phyloP scores from a whole-genome alignment of 352 stramenopile species.

The Phytophthora hibernalis region DNA sequence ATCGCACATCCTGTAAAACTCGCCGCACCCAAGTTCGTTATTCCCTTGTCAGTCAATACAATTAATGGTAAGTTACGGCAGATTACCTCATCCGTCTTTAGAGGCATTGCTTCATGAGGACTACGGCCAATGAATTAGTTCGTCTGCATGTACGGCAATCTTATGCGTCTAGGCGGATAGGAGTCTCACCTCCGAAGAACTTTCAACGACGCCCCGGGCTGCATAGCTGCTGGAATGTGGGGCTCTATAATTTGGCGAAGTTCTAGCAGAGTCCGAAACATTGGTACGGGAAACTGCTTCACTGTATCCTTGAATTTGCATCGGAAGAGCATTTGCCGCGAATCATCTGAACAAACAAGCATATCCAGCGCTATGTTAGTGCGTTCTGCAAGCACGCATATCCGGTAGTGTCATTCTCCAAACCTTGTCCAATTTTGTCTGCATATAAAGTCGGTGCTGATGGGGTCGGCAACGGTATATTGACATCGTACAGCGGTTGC shows the following conservation, averaged over 20 bases:
- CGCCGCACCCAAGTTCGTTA: not conserved
- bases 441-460: conserved; percentile 49
- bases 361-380: not conserved
- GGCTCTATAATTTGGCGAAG: conserved; percentile 45
- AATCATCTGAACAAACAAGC: conserved; percentile 11
- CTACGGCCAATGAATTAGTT: conserved; percentile 19
- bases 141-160: not conserved
- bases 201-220: conserved; percentile 38
- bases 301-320: conserved; percentile 70
- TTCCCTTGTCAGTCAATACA: not conserved
- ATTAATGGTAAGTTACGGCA: not conserved
- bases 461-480: conserved; percentile 25
- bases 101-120: conserved; percentile 26
- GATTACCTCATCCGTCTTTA: conserved; percentile 38
- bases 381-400: not conserved
- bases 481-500: conserved; percentile 25
- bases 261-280: conserved; percentile 35
- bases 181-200: conserved; percentile 47
- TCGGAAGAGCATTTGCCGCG: conserved; percentile 54
- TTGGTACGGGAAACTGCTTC: conserved; percentile 50
- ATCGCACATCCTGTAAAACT: conserved; percentile 28
- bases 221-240: conserved; percentile 47
- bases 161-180: not conserved
- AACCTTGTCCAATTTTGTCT: conserved; percentile 25
- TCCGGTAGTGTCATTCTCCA: not conserved